Percentiles rank a stretch among this genome's conserved stretches.
Evolutionary conservation across 2,329 filamentous ascomycete species (phyloP).

Genomic region (Conoideocrella luteorostrata): DNA sequence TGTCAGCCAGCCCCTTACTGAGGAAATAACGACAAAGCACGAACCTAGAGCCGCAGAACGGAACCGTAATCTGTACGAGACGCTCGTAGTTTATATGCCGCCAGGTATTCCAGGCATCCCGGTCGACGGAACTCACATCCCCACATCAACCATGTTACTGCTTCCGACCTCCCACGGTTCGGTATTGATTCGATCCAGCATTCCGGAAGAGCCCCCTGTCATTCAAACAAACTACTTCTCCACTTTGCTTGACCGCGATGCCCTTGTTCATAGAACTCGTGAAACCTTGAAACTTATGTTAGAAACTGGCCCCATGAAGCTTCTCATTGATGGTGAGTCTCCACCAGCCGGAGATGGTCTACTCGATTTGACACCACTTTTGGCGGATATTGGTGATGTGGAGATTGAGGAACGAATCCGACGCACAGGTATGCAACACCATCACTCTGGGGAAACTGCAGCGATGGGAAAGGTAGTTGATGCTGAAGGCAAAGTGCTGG

Average conservation of each 20-base stretch:
- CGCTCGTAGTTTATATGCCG: neutral
- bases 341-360: neutral
- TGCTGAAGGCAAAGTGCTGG: neutral
- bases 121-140: neutral
- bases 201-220: neutral
- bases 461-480: neutral
- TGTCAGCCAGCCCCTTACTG: neutral
- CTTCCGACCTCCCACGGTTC: neutral
- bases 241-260: neutral
- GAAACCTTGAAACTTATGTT: neutral
- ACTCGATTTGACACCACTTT: neutral
- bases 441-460: neutral
- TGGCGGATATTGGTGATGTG: neutral
- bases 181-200: neutral
- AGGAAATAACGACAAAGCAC: neutral
- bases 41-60: neutral
- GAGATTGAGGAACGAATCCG: neutral
- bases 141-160: conserved; percentile 1
- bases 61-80: neutral
- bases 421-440: neutral
- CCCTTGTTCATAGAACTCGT: neutral
- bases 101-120: conserved; percentile 1
- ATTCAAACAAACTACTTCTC: conserved; percentile 1
- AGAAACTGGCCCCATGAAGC: neutral
- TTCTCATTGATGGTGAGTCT: neutral